A percentile compares a stretch with the other conserved stretches of the same genome.
phyloP scores from a whole-genome alignment of 139 green algal genomes.

The Astrephomene gubernaculifera region DNA sequence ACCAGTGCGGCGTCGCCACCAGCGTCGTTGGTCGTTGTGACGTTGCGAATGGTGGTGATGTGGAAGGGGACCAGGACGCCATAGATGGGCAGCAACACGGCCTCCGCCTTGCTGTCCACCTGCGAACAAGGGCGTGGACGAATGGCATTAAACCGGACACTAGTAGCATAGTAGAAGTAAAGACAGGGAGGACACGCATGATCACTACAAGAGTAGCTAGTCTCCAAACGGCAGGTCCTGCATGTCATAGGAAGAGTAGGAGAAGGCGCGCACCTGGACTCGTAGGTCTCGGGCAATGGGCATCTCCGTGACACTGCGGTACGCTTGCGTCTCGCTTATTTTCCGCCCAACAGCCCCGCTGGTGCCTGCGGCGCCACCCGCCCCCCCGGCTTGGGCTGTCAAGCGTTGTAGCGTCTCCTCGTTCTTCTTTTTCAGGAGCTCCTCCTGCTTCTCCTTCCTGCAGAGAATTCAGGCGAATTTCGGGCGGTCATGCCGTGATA shows the following conservation, averaged over 20 bases:
- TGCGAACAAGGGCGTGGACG: too few relatives aligned
- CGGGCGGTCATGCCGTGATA: too few relatives aligned
- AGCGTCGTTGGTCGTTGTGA: constrained; percentile 68
- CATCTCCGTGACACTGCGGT: constrained; percentile 81
- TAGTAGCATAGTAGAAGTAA: too few relatives aligned
- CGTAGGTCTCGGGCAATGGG: constrained; percentile 70
- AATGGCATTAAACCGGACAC: too few relatives aligned
- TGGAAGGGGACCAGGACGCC: constrained; percentile 98
- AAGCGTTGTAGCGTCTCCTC: constrained; percentile 82
- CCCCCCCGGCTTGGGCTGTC: constrained; percentile 56
- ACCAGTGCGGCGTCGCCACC: constrained; percentile 49
- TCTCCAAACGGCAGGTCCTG: too few relatives aligned
- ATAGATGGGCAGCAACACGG: constrained; percentile 96
- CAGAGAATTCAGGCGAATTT: background rate
- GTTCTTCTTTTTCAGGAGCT: constrained; percentile 86
- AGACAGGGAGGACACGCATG: too few relatives aligned
- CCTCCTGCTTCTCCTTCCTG: constrained; percentile 88
- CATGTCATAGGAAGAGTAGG: too few relatives aligned
- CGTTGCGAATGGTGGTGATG: constrained; percentile 93
- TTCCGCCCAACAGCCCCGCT: constrained; percentile 46
- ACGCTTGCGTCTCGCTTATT: constrained; percentile 81
- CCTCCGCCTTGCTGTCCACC: constrained; percentile 84
- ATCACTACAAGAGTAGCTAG: too few relatives aligned
- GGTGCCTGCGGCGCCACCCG: background rate
- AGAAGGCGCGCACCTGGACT: constrained; percentile 86